phyloP scores from a whole-genome alignment of 495 filamentous ascomycete genomes.

The Clohesyomyces aquaticus region DNA sequence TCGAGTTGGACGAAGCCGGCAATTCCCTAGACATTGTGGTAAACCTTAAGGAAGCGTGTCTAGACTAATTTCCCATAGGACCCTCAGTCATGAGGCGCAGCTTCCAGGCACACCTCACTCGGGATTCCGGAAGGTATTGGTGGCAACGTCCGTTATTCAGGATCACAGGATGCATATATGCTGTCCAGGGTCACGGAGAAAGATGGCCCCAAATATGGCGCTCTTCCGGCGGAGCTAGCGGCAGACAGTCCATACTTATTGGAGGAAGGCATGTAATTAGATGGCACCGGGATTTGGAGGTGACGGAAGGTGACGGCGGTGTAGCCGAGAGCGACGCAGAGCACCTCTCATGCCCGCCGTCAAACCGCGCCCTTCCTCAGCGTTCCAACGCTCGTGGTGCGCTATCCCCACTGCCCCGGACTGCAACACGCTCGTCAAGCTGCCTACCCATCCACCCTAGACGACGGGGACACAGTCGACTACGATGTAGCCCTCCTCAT shows the following conservation, averaged over 20 bases:
- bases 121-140: conserved; percentile 16
- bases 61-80: conserved; percentile 8
- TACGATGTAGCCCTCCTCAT: too few relatives aligned
- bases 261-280: conserved; percentile 24
- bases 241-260: conserved; percentile 26
- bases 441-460: too few relatives aligned
- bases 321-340: conserved; percentile 26
- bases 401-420: too few relatives aligned
- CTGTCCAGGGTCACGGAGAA: conserved; percentile 21
- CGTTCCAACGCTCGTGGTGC: too few relatives aligned
- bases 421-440: too few relatives aligned
- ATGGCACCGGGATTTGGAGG: conserved; percentile 26
- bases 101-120: conserved; percentile 9
- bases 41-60: conserved; percentile 16
- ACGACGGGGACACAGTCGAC: too few relatives aligned
- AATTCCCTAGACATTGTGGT: conserved; percentile 14
- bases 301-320: conserved; percentile 28
- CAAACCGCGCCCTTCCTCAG: conserved; percentile 31
- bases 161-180: conserved; percentile 17
- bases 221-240: conserved; percentile 23
- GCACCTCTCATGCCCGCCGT: conserved; percentile 26
- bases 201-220: conserved; percentile 24
- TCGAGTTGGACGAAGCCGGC: conserved; percentile 16
- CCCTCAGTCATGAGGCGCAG: conserved; percentile 5
- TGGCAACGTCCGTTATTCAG: conserved; percentile 14